phyloP scores from a whole-genome alignment of 345 rosid species.

The Conringia planisiliqua region DNA sequence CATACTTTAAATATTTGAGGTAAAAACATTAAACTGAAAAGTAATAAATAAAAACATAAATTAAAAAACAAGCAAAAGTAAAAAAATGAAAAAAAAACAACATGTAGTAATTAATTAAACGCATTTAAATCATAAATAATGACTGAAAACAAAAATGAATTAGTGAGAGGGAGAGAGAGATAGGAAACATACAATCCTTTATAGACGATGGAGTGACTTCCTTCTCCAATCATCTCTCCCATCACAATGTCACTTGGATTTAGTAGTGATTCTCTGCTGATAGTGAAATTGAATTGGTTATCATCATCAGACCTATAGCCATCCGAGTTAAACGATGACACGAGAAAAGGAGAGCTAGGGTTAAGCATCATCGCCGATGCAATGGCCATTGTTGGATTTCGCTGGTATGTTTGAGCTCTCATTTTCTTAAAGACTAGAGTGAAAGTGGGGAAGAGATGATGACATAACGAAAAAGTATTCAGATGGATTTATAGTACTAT shows the following conservation, averaged over 20 bases:
- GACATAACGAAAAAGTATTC: background rate
- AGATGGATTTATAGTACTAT: background rate
- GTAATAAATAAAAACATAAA: background rate
- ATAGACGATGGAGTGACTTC: conserved; percentile 42
- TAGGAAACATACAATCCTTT: conserved; percentile 45
- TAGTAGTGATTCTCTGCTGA: conserved; percentile 40
- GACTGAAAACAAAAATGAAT: background rate
- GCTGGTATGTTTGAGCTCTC: background rate
- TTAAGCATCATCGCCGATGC: background rate
- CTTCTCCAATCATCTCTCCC: conserved; percentile 49
- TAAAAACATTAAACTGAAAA: background rate
- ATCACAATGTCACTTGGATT: conserved; percentile 32
- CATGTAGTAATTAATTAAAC: background rate
- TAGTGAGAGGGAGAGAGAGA: background rate
- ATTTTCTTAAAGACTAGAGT: background rate
- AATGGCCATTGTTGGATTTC: background rate
- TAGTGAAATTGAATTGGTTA: conserved; percentile 31
- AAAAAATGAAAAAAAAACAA: background rate
- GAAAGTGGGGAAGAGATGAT: background rate
- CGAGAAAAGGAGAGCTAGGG: background rate
- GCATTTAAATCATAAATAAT: background rate
- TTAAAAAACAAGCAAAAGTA: background rate
- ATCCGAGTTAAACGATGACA: background rate
- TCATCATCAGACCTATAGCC: background rate
- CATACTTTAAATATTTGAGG: background rate